Base-by-base conservation (phyloP, 2,329 filamentous ascomycete genomes). In the Cladosporium phlei region DNA sequence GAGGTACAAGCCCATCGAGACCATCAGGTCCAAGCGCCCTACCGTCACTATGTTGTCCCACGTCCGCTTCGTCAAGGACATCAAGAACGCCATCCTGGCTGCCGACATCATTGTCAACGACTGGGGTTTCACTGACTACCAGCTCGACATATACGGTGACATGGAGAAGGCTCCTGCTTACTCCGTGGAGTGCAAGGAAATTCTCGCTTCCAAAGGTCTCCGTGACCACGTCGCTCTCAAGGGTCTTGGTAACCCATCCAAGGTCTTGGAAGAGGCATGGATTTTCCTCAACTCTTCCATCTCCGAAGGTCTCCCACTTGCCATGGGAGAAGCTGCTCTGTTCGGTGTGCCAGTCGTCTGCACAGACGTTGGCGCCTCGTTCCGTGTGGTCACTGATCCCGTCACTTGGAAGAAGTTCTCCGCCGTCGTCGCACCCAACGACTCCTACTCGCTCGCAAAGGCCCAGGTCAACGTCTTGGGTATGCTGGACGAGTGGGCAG, bases 391-490 rank as follows among this genome's bases (percentile, higher is more conserved):
- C n/a, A 79, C 75, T 0, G 74, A 79, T 52, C 74, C 72, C 0
- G 70, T 70, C 8, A 58, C 62, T 19, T 64, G 64, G 33, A 65
- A 66, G 46, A 66, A 72, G 20, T 83, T 78, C 65, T 79, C 77
- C 52, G 79, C 78, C 48, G 77, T 83, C 4, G 79, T 83, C 2
- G 76, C 80, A 11, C 80, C 80, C 2, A 83, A 83, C 54, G 80
- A 84, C 58, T 73, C 79, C 3, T 71, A 72, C 28, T 74, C 76
- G 4, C 68, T 84, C 1, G 80, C 80, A 1, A 69, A 75, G 19
- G 80, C 80, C 0, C 80, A 84, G 55, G 76, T 84, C 52, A 76
- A 76, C 47, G 72, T 83, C 54, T 69, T 84, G 10, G 78, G 73
- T 5, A 74, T 84, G 68, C 65, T 82, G 1, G 80, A 77, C 3